Evolutionary conservation across 441 rosid genomes (phyloP).

Genomic region (Adansonia madagascariensis): DNA sequence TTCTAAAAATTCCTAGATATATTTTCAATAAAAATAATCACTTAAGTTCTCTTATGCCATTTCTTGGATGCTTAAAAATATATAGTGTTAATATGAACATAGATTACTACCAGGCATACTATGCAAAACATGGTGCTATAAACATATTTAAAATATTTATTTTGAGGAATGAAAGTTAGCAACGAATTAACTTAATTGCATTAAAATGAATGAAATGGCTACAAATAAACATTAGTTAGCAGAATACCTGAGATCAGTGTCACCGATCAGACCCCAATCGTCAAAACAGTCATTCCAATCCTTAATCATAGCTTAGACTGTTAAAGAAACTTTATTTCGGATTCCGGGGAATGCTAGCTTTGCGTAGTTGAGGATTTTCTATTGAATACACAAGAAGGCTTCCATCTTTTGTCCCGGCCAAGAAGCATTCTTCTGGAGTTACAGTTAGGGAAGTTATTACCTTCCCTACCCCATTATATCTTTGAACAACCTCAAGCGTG

Average conservation of each 20-base stretch:
- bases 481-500: constrained; percentile 78
- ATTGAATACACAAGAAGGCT: constrained; percentile 90
- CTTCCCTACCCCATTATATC: constrained; percentile 84
- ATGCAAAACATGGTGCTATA: not conserved
- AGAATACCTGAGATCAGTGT: constrained; percentile 40
- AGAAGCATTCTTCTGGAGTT: constrained; percentile 91
- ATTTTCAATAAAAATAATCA: not conserved
- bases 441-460: constrained; percentile 79
- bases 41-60: not conserved
- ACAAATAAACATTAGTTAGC: constrained; percentile 17
- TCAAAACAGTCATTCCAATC: constrained; percentile 25
- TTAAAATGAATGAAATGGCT: not conserved
- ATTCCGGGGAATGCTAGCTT: constrained; percentile 50
- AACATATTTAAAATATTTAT: constrained; percentile 4
- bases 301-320: constrained; percentile 39
- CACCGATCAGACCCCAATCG: constrained; percentile 21
- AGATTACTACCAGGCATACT: not conserved
- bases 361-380: constrained; percentile 80
- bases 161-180: not conserved
- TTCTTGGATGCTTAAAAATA: not conserved
- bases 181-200: not conserved
- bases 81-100: not conserved
- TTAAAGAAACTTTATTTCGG: constrained; percentile 47
- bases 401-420: constrained; percentile 98
- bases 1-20: not conserved